A percentile compares a stretch with the other conserved stretches of the same genome.
Conservation (phyloP, 1,284 basidiomycete species). For the Paramarasmius palmivorus region DNA sequence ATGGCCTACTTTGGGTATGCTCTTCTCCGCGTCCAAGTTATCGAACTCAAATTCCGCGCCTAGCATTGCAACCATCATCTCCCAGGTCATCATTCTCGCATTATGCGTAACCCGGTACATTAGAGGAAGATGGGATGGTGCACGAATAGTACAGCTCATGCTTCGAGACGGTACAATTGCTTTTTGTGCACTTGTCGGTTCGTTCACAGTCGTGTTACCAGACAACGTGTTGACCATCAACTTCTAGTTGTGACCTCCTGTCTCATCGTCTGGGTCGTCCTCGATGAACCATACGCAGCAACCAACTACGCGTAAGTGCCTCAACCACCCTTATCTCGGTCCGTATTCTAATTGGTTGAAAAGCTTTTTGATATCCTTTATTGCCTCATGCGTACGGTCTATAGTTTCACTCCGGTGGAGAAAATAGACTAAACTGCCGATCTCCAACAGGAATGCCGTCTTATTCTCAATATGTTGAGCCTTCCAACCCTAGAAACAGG, state of each 20-base stretch:
- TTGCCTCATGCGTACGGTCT: conserved; percentile 23
- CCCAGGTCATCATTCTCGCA: conserved; percentile 15
- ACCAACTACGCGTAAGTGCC: conserved; percentile 25
- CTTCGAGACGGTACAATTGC: conserved; percentile 19
- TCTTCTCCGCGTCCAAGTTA: neutral
- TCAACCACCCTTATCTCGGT: neutral
- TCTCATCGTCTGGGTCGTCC: conserved; percentile 23
- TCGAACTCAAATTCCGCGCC: neutral
- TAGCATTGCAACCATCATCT: conserved; percentile 15
- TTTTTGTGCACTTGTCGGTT: conserved; percentile 15
- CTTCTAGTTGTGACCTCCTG: conserved; percentile 22
- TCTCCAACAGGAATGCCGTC: conserved; percentile 25
- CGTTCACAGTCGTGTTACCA: conserved; percentile 1
- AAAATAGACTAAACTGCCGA: neutral
- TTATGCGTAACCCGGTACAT: conserved; percentile 14
- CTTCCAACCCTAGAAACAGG: conserved; percentile 13
- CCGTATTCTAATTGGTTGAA: neutral
- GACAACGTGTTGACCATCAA: neutral
- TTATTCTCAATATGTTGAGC: conserved; percentile 30
- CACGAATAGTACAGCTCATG: conserved; percentile 13
- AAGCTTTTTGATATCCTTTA: conserved; percentile 12
- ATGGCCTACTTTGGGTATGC: conserved; percentile 18
- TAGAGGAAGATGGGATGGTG: conserved; percentile 10
- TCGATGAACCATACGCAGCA: conserved; percentile 20
- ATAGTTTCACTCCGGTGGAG: neutral